A percentile compares a stretch with the other conserved stretches of the same genome.
Conservation (phyloP, 2,329 filamentous ascomycete genomes). For the Bipolaris oryzae region DNA sequence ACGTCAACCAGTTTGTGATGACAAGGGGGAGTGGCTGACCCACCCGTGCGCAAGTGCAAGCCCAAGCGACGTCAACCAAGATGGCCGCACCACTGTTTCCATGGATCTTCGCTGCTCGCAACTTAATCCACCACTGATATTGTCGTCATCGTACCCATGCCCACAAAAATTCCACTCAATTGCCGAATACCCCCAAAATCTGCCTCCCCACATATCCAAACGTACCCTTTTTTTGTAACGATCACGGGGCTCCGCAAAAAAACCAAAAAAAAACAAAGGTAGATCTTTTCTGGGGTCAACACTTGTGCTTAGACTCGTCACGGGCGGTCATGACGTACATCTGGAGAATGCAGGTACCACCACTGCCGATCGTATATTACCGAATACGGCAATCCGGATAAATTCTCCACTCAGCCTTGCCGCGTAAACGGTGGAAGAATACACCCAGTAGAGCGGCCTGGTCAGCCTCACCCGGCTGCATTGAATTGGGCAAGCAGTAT, state of each 20-base stretch:
- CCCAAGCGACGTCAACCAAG: conserved; percentile 3
- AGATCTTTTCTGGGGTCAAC: conserved; percentile 7
- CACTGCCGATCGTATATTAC: conserved; percentile 12
- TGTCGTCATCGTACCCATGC: conserved; percentile 2
- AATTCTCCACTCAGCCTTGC: conserved; percentile 1
- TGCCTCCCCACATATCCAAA: conserved; percentile 1
- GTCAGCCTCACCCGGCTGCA: not conserved
- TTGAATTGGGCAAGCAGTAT: too few species aligned
- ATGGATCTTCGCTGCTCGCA: conserved; percentile 9
- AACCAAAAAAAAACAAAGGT: not conserved
- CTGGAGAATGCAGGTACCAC: conserved; percentile 17
- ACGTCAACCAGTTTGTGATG: not conserved
- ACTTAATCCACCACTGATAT: not conserved
- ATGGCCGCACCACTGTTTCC: conserved; percentile 2
- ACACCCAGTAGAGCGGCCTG: not conserved
- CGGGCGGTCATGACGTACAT: conserved; percentile 11
- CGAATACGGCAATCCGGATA: conserved; percentile 11
- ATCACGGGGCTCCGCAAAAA: conserved; percentile 9
- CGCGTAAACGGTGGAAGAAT: conserved; percentile 8
- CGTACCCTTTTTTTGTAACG: not conserved
- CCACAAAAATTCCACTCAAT: not conserved
- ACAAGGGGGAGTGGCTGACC: not conserved
- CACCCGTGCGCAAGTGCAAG: not conserved
- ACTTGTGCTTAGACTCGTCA: conserved; percentile 1
- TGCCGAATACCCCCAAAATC: not conserved